These are phyloP conservation scores for Lodderomyces parapsilosis DNA, from an alignment of 1,139 yeast species.

Conservation along the genomic window DNA sequence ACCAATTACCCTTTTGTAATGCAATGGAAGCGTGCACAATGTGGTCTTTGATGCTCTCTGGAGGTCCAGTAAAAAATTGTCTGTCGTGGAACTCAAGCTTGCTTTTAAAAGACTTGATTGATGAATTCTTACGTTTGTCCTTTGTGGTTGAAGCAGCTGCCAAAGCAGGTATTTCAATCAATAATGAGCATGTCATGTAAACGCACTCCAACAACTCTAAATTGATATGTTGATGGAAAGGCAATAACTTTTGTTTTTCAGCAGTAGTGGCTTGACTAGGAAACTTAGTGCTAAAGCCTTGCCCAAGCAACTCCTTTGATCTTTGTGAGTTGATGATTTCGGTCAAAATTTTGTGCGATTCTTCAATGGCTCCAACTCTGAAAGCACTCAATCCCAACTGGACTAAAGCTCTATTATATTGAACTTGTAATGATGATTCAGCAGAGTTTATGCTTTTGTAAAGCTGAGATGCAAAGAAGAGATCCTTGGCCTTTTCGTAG, in stretches of 20 bases:
- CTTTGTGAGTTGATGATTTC: slow-evolving; percentile 87
- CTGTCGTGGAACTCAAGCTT: slow-evolving; percentile 91
- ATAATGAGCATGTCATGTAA: slow-evolving; percentile 84
- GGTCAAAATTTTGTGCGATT: slow-evolving; percentile 82
- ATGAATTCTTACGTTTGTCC: slow-evolving; percentile 56
- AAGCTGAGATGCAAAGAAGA: slow-evolving; percentile 81
- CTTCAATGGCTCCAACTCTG: slow-evolving; percentile 83
- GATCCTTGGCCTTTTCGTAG: slow-evolving; percentile 81
- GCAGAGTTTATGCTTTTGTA: slow-evolving; percentile 71
- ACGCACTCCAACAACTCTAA: slow-evolving; percentile 93
- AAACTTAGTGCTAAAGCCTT: slow-evolving; percentile 74
- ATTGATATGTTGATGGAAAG: slow-evolving; percentile 98
- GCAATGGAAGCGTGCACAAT: slow-evolving; percentile 92
- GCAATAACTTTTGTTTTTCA: slow-evolving; percentile 83
- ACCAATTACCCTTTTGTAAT: slow-evolving; percentile 90
- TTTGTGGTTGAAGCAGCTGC: slow-evolving; percentile 42
- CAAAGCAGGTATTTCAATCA: slow-evolving; percentile 89
- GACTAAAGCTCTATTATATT: slow-evolving; percentile 92
- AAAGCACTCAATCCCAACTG: slow-evolving; percentile 96
- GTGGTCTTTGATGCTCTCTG: slow-evolving; percentile 93
- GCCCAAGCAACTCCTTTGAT: slow-evolving; percentile 91
- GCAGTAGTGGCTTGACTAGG: slow-evolving; percentile 56
- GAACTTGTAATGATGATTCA: slow-evolving; percentile 83
- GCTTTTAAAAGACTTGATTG: slow-evolving; percentile 85
- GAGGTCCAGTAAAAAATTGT: slow-evolving; percentile 96